Evolutionary conservation across 495 filamentous ascomycete species (phyloP).

Genomic region (Cetradonia linearis): DNA sequence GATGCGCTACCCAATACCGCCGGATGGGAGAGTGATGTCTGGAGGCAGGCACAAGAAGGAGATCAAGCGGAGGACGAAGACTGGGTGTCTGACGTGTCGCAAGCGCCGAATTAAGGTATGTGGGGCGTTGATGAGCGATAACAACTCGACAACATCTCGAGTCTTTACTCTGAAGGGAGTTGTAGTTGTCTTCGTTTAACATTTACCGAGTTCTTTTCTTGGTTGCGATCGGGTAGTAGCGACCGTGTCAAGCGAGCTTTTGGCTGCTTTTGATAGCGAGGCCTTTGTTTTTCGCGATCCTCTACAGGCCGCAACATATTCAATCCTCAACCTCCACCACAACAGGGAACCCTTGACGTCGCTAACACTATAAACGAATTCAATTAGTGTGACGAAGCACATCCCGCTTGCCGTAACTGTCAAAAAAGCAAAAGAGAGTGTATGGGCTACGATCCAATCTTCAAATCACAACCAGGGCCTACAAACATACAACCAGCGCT

Average conservation of each 20-base stretch:
- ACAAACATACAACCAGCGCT: slow-evolving; percentile 69
- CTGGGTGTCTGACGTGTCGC: slow-evolving; percentile 91
- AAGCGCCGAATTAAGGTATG: slow-evolving; percentile 97
- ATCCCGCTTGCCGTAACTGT: slow-evolving; percentile 93
- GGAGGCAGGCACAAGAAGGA: slow-evolving; percentile 92
- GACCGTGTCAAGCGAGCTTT: slow-evolving; percentile 31
- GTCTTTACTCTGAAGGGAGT: slow-evolving; percentile 16
- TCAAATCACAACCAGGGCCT: slow-evolving; percentile 75
- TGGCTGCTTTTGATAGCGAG: slow-evolving; percentile 31
- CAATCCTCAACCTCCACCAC: slow-evolving; percentile 8
- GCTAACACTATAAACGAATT: slow-evolving; percentile 15
- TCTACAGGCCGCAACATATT: slow-evolving; percentile 14
- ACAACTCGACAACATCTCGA: slow-evolving; percentile 17
- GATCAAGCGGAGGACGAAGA: slow-evolving; percentile 97
- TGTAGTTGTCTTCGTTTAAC: slow-evolving; percentile 22
- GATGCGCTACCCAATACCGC: slow-evolving; percentile 52
- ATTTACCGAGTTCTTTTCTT: slow-evolving; percentile 23
- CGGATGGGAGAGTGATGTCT: slow-evolving; percentile 59
- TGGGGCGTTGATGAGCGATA: slow-evolving; percentile 25
- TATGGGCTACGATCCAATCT: slow-evolving; percentile 94
- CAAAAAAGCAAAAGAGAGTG: slow-evolving; percentile 97
- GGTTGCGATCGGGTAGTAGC: slow-evolving; percentile 25
- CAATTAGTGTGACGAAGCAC: slow-evolving; percentile 84
- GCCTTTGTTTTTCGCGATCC: slow-evolving; percentile 25
- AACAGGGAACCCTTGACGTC: background rate